Percentiles rank a stretch among this genome's conserved stretches.
These are phyloP conservation scores for Sutorius australiensis DNA, from an alignment of 768 basidiomycete species.

Conservation along the genomic window DNA sequence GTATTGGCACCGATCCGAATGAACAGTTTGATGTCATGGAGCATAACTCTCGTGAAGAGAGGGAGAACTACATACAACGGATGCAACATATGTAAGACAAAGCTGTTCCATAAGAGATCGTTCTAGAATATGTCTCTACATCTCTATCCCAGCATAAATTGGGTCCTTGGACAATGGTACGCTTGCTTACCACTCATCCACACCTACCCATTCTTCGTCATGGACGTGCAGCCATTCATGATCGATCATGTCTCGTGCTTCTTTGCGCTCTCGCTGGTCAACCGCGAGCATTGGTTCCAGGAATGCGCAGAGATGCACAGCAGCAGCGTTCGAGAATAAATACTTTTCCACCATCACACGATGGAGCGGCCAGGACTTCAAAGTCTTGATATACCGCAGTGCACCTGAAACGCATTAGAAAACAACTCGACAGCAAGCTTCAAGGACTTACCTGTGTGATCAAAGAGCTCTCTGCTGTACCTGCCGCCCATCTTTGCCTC, in stretches of 20 bases:
- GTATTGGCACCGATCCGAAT: neutral
- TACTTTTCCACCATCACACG: slow-evolving; percentile 92
- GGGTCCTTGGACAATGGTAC: neutral
- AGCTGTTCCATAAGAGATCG: slow-evolving; percentile 1
- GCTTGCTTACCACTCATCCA: slow-evolving; percentile 30
- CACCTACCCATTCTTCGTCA: slow-evolving; percentile 27
- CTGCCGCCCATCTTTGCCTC: slow-evolving; percentile 80
- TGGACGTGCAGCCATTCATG: slow-evolving; percentile 67
- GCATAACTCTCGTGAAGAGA: neutral
- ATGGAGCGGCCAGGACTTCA: slow-evolving; percentile 79
- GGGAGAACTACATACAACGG: neutral
- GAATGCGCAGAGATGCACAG: slow-evolving; percentile 59
- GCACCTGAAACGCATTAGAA: slow-evolving; percentile 40
- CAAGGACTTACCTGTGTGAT: slow-evolving; percentile 51
- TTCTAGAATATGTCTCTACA: slow-evolving; percentile 10
- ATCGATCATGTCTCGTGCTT: slow-evolving; percentile 69
- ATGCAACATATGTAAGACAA: slow-evolving; percentile 8
- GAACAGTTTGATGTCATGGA: slow-evolving; percentile 1
- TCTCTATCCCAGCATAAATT: slow-evolving; percentile 1
- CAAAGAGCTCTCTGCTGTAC: slow-evolving; percentile 83
- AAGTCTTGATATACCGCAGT: slow-evolving; percentile 66
- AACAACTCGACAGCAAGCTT: neutral
- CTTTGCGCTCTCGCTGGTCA: slow-evolving; percentile 63
- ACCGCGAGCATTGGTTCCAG: slow-evolving; percentile 71
- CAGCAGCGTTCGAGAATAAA: slow-evolving; percentile 57